Evolutionary conservation across 169 alveolate genomes (phyloP), one percentile per base, ranked within the genome.

Genomic region (Cryptosporidium felis): DNA sequence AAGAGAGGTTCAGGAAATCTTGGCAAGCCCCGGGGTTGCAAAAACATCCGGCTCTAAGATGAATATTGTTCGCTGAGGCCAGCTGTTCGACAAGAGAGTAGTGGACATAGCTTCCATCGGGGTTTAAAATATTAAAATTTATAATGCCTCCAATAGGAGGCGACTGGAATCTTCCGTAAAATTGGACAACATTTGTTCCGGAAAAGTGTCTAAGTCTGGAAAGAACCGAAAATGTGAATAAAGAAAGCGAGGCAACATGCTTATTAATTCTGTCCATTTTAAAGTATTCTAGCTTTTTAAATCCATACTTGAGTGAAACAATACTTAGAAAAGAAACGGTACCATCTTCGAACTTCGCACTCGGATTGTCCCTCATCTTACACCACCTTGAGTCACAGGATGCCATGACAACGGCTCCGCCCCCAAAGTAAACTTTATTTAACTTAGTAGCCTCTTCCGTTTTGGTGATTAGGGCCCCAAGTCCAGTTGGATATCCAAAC

Each of bases 11-110:
- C 30, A 89, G 63, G 34, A 23, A 80, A 38, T 85, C 91, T 85
- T 90, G 92, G 53, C 92, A 85, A 23, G 82, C 93, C 6, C 93
- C 93, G 10, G 93, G 92, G 62, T 90, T 90, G 59, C 93, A 90
- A 80, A 90, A 90, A 67, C 91, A 90, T 1, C 93, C 93, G 3
- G 91, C 56, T 53, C 93, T 80, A n/a, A 89, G 59, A 60, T 89
- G 93, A 40, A 90, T 80, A 28, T 65, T 44, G 3, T 67, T 80
- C 8, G 32, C 82, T 14, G 92, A 60, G 28, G 92, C 90, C 62
- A 44, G 47, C 28, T 82, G 80, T 44, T 85, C 92, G 5, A 90
- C 90, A 66, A 80, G 81, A 23, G 60, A 38, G 45, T 59, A 89
- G 14, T 82, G 80, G 10, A 89, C 89, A 21, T 42, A 49, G 8